Base-by-base conservation (phyloP, 176 grass and related monocot species). In the Tillandsia fasciculata region DNA sequence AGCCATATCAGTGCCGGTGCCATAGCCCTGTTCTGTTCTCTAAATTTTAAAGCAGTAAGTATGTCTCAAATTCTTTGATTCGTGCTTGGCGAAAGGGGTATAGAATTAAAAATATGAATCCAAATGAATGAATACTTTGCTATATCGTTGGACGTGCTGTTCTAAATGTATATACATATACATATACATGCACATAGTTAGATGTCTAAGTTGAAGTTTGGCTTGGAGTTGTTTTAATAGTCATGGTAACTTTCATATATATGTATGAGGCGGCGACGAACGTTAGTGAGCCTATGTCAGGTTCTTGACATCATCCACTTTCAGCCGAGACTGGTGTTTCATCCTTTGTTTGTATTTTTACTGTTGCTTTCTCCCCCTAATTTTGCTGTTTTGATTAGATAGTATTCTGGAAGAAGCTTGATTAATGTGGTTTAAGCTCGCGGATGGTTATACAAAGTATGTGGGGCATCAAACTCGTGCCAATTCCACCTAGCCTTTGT, bases 51-150 rank as follows among this genome's bases (percentile, higher is more conserved):
- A 64, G 4, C 48, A 29, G 54, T 63, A 64, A 50, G 71, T 63
- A 50, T 10, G 57, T 73, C 47, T 13, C 29, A 73, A 69, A 83
- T 83, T 83, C 78, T 91, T 83, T 91, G 8, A 63, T 73, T 73
- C 8, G 49, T 73, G 53, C 71, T 73, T 3, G 52, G 63, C 8
- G 71, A 63, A 18, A 50, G 47, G 14, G 17, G 42, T 63, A 20
- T 64, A 47, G 33, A 42, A 42, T 42, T 42, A 42, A 6, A 73
- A 50, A 49, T 53, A 20, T 48, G 54, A 61, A 73, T 13, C 29
- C 17, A 73, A 63, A 73, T 47, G 4, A 20, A 49, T 64, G 49
- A 63, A 50, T 47, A 49, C 9, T 42, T 42, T 42, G 33, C 33
- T 42, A 42, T 42, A 7, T 42, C 7, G 33, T 42, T 42, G 33